Evolutionary conservation across 345 rosid species (phyloP), one percentile per base, ranked within the genome.

Genomic region (Corchorus capsularis): DNA sequence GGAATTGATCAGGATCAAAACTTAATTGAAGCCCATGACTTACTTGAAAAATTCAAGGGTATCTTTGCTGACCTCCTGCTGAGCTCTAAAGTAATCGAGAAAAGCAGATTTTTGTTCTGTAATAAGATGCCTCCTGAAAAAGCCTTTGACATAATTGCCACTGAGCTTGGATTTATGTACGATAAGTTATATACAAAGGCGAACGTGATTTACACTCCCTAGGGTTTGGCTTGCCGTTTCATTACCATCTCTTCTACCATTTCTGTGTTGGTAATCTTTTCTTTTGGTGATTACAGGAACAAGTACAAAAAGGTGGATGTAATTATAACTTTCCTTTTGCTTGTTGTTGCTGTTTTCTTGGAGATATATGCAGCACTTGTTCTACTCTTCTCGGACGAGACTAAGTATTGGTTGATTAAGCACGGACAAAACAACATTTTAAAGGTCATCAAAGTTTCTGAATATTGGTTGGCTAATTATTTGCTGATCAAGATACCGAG

Each of bases 171-270:
- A 6, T 74, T 85, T 65, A 73, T 72, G 77, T 82, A 82, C 45
- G 85, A 82, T 72, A 45, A 72, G 54, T 59, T 82, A 16, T 79
- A 75, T 62, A 79, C 80, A 37, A 79, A 82, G 73, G 76, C 80
- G 19, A 6, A 46, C 8, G 62, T 15, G 6, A 56, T 52, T 53
- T 76, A 65, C n/a, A 66, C 53, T 22, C 9, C 8, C 2, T 41
- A 13, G 63, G 82, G 82, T 12, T 39, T 74, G 14, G 10, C 6
- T 34, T 27, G 73, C 35, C 83, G 83, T 34, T 16, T 70, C 6
- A 22, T 57, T 53, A 75, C 77, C n/a, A n/a, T n/a, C n/a, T n/a
- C n/a, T n/a, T n/a, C n/a, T n/a, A n/a, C n/a, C n/a, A n/a, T 16
- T 70, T 6, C 60, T 39, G 77, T 67, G 22, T 41, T 80, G 70